phyloP scores from a whole-genome alignment of 2,329 filamentous ascomycete species.

The Talaromyces verruculosus region DNA sequence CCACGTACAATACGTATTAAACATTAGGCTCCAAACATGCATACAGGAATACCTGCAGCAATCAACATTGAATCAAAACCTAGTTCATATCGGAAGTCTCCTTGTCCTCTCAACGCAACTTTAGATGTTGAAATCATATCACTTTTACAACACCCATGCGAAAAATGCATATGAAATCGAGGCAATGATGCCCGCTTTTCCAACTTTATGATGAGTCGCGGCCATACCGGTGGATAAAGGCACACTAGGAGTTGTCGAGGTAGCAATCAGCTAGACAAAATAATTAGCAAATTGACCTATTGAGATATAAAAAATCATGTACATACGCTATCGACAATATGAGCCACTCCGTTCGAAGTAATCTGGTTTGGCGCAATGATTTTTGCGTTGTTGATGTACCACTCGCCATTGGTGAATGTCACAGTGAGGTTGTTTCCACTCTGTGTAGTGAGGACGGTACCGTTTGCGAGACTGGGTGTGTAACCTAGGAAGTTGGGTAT shows the following conservation, averaged over 20 bases:
- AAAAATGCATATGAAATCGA: not conserved
- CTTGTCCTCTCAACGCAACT: not conserved
- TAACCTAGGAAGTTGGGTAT: constrained; percentile 16
- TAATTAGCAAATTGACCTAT: not conserved
- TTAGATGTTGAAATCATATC: not conserved
- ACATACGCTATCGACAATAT: constrained; percentile 17
- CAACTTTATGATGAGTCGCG: not conserved
- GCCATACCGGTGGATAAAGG: constrained; percentile 9
- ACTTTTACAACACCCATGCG: constrained; percentile 4
- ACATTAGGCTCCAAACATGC: not conserved
- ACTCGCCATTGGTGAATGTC: constrained; percentile 7
- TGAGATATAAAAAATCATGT: not conserved
- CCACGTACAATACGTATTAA: not conserved
- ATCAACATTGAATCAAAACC: not conserved
- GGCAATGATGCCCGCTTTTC: not conserved
- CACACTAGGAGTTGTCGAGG: constrained; percentile 2
- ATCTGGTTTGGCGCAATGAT: constrained; percentile 15
- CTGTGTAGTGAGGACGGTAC: constrained; percentile 11
- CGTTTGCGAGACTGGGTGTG: constrained; percentile 5
- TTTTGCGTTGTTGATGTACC: constrained; percentile 15
- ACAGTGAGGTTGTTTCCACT: constrained; percentile 15
- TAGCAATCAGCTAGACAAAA: constrained; percentile 2
- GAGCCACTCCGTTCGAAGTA: constrained; percentile 10
- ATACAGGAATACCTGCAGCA: not conserved
- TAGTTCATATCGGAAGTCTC: not conserved